phyloP scores from a whole-genome alignment of 129 eudicot species.

The Chrysanthemum makinoi region DNA sequence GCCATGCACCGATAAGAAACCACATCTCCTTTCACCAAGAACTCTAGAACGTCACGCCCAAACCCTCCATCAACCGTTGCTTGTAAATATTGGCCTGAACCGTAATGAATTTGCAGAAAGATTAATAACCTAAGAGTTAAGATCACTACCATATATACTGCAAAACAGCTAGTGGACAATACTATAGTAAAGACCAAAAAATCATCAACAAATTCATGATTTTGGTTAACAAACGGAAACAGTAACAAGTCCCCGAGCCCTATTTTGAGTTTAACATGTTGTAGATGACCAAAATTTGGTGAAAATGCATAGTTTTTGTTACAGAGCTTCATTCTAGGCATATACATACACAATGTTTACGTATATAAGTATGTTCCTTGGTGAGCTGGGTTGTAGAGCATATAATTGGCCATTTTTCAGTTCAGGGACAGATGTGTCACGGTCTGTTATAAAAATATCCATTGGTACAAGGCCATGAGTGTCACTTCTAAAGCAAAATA shows the following conservation, averaged over 20 bases:
- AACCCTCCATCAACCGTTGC: conserved; percentile 93
- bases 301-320: background rate
- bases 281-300: background rate
- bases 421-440: background rate
- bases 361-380: background rate
- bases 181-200: background rate
- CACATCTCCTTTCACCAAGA: conserved; percentile 70
- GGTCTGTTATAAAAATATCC: background rate
- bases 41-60: conserved; percentile 84
- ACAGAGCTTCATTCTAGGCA: background rate
- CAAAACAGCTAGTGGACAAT: background rate
- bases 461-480: background rate
- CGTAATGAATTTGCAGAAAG: conserved; percentile 13
- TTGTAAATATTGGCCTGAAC: conserved; percentile 64
- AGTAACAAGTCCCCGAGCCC: background rate
- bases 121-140: conserved; percentile 4
- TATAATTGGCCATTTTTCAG: background rate
- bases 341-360: background rate
- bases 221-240: background rate
- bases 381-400: background rate
- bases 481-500: conserved; percentile 2
- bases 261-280: background rate
- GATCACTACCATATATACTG: background rate
- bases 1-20: conserved; percentile 94
- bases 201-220: background rate